These are phyloP conservation scores for Microdochium nivale DNA, from an alignment of 2,329 filamentous ascomycete species.

Conservation along the genomic window DNA sequence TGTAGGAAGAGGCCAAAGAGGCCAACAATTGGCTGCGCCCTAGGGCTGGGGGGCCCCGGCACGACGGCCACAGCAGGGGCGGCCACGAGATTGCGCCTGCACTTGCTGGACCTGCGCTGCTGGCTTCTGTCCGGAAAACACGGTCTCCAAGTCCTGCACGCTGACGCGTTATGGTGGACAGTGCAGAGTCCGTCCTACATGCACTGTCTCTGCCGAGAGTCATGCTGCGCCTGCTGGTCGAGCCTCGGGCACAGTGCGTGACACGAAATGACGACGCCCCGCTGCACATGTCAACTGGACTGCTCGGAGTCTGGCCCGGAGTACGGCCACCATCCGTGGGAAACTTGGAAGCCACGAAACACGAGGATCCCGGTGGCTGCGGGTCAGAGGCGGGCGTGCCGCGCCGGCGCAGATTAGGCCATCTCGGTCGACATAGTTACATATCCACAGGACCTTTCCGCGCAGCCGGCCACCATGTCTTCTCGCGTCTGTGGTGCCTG, in stretches of 20 bases:
- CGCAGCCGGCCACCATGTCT: neutral
- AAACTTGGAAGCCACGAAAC: neutral
- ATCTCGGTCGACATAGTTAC: neutral
- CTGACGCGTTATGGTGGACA: neutral
- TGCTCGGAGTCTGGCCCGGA: no score
- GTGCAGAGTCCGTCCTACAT: neutral
- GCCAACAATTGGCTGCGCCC: neutral
- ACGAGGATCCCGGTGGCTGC: neutral
- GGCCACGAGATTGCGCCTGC: neutral
- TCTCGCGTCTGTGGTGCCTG: no score
- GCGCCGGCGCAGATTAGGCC: neutral
- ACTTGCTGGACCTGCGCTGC: neutral
- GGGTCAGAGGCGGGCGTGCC: neutral
- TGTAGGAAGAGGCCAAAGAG: neutral
- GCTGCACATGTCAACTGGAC: neutral
- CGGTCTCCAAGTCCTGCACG: neutral
- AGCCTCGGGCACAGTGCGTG: neutral
- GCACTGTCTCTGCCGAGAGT: neutral
- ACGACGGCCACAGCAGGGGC: no score
- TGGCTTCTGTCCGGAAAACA: neutral
- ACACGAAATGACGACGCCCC: neutral
- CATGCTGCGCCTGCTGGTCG: neutral
- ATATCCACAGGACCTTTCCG: neutral
- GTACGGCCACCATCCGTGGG: neutral
- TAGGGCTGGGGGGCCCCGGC: neutral